Base-by-base conservation (phyloP, 2,329 filamentous ascomycete species). In the Epichloe amarillans region DNA sequence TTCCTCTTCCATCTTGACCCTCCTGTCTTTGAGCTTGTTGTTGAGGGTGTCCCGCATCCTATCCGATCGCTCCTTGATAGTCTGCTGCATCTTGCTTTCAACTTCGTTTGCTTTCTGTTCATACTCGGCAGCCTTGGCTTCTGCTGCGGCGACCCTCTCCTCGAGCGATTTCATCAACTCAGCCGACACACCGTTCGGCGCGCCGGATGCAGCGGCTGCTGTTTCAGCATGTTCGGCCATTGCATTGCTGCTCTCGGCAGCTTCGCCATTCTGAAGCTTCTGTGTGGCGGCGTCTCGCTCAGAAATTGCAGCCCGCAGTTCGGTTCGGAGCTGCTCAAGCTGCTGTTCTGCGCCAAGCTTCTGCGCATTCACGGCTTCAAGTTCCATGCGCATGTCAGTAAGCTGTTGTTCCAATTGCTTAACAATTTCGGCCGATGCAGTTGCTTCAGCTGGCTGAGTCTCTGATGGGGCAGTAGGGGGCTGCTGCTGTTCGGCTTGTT, bases 11-110 rank as follows among this genome's bases (percentile, higher is more conserved):
- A 72, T 67, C 53, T 73, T 70, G 47, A 72, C 65, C 56, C 75
- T 76, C 43, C 82, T 77, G 58, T 88, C 87, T 51, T 73, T 78
- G 15, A 95, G 72, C 62, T 85, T 88, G 61, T 79, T 82, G 59
- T 82, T 84, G 47, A 88, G 68, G 2, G 76, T 68, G 21, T 77
- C 73, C 60, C 82, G 84, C 83, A 88, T 85, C 62, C 77, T 78
- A 42, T 86, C 79, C 1, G 81, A 82, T 43, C 82, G 76, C 49
- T 75, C 71, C 59, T 85, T 85, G 53, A 86, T 72, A 11, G 76
- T 80, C 37, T 67, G 69, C 51, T 79, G 72, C 44, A 81, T 75
- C 50, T 72, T 75, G 33, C 79, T 76, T 60, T 90, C 85, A 15
- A 84, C 70, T 53, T 82, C 78, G 50, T 77, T 74, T 1, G 72